Evolutionary conservation across 768 basidiomycete species (phyloP).

Genomic region (Fistulinella prunicolor): DNA sequence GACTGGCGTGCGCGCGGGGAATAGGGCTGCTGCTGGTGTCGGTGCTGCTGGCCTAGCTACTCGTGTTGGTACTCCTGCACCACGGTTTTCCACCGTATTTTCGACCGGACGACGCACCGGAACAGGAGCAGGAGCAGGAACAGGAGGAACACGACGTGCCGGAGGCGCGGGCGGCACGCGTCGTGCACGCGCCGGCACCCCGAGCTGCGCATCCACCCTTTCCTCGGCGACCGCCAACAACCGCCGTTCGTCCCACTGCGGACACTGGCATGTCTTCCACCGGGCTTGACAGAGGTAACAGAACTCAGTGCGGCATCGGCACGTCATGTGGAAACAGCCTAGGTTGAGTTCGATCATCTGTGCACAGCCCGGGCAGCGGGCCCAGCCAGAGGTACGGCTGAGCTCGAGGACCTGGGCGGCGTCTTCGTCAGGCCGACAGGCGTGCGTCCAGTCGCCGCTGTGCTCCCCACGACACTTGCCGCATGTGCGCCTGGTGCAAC

Average conservation of each 20-base stretch:
- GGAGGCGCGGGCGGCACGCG: constrained; percentile 28
- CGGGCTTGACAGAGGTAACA: constrained; percentile 47
- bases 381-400: constrained; percentile 30
- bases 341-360: constrained; percentile 36
- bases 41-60: too few species aligned
- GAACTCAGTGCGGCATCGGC: constrained; percentile 37
- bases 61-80: too few species aligned
- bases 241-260: constrained; percentile 60
- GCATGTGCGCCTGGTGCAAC: constrained; percentile 24
- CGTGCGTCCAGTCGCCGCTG: constrained; percentile 24
- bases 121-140: not conserved
- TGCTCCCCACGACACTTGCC: constrained; percentile 23
- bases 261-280: constrained; percentile 66
- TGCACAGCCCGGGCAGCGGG: constrained; percentile 39
- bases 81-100: too few species aligned
- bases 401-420: constrained; percentile 29
- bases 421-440: constrained; percentile 20
- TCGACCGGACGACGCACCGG: not conserved
- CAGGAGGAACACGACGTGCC: not conserved
- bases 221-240: constrained; percentile 41
- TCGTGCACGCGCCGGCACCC: constrained; percentile 23
- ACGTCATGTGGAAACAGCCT: constrained; percentile 43
- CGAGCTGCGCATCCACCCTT: constrained; percentile 40
- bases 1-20: too few species aligned
- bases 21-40: not conserved